Evolutionary conservation across 2,329 filamentous ascomycete genomes (phyloP), one percentile per base, ranked within the genome.

Genomic region (Penicillium frequentans): DNA sequence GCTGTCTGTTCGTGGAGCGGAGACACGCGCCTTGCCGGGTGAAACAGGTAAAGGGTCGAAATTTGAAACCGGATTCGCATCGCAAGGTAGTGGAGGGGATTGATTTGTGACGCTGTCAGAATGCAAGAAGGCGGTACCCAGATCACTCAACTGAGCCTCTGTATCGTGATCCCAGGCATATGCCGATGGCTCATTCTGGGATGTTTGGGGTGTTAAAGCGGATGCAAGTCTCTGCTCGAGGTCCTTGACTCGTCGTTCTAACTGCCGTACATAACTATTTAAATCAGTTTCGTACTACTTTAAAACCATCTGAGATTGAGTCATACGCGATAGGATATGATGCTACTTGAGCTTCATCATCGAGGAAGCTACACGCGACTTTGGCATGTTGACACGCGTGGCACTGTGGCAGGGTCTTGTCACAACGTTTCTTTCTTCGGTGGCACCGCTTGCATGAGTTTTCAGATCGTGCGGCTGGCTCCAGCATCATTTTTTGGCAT

Each of bases 361-460:
- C 72, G 9, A 74, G 64, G 52, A 78, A 78, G 60, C 77, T 79
- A 63, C 77, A 79, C 5, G 64, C 54, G 2, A 77, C 68, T 19
- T 68, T 66, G 5, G 76, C 76, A 24, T 64, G 60, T 14, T 63
- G 63, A 59, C 77, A 79, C 43, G 76, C 77, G 8, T 71, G 66
- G 56, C 77, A 79, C 33, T 69, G 63, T 1, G 77, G 77, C 21
- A 79, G 57, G 1, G 54, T 57, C 11, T 74, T 68, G 62, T 79
- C 77, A 56, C 77, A 79, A 47, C 72, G 70, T 68, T 79, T 79
- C 62, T 79, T 79, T 23, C 77, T 64, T 45, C 70, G 71, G 59
- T 79, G 73, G 54, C 77, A 79, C 13, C 77, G 26, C 66, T 76
- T 45, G 72, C 75, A 78, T 8, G 74, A 77, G 42, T 54, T 65